Conservation (phyloP, 345 rosid species). For the Lepidium sativum region DNA sequence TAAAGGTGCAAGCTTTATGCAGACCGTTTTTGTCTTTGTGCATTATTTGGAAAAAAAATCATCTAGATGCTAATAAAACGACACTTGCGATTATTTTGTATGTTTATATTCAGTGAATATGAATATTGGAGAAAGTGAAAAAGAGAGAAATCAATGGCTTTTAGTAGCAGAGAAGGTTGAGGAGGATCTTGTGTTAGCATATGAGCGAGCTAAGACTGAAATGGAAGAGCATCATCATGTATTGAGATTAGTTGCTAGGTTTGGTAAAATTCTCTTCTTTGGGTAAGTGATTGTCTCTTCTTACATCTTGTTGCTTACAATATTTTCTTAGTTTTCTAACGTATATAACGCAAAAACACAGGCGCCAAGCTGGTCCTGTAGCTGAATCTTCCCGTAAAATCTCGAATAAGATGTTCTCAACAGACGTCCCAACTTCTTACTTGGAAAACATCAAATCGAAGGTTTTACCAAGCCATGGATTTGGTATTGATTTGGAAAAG, state of each 20-base stretch:
- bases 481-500: constrained; percentile 32
- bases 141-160: constrained; percentile 31
- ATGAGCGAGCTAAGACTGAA: constrained; percentile 26
- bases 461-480: constrained; percentile 33
- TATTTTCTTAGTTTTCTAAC: neutral
- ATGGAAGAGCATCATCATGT: neutral
- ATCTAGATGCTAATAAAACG: neutral
- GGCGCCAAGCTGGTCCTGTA: constrained; percentile 12
- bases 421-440: constrained; percentile 37
- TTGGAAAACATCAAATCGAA: constrained; percentile 24
- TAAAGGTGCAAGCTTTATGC: too few relatives aligned
- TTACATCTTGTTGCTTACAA: neutral
- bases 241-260: constrained; percentile 43
- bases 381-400: constrained; percentile 24
- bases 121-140: constrained; percentile 10
- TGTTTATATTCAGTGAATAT: constrained; percentile 5
- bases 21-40: neutral
- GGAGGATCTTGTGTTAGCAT: constrained; percentile 39
- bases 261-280: constrained; percentile 43
- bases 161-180: constrained; percentile 37
- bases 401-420: constrained; percentile 27
- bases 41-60: neutral
- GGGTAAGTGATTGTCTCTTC: constrained; percentile 31
- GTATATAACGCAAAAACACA: neutral
- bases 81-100: neutral